Conservation (phyloP, 2,329 filamentous ascomycete genomes). For the Massarina eburnea region DNA sequence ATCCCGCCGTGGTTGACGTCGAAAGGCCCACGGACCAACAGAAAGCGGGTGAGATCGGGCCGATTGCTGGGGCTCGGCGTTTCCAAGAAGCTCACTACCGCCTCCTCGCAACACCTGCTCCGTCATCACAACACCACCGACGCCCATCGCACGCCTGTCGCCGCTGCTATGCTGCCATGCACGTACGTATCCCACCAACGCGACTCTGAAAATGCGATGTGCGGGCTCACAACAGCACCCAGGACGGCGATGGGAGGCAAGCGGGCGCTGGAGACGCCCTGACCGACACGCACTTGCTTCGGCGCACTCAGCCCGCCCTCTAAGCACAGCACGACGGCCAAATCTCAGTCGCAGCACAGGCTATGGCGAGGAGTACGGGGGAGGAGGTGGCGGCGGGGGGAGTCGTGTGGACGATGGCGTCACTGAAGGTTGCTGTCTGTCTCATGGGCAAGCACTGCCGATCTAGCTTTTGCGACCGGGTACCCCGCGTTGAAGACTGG, state of each 20-base stretch:
- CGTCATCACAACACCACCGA: slow-evolving; percentile 4
- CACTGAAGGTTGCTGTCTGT: background rate
- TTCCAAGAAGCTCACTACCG: background rate
- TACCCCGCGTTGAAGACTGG: slow-evolving; percentile 9
- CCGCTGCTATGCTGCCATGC: background rate
- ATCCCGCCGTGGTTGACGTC: slow-evolving; percentile 9
- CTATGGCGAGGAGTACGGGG: too few relatives aligned
- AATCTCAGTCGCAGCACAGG: background rate
- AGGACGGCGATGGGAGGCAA: slow-evolving; percentile 3
- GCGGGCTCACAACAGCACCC: slow-evolving; percentile 8
- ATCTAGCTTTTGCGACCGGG: slow-evolving; percentile 7
- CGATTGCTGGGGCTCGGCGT: background rate
- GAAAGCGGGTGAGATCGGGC: background rate
- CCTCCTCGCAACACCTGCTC: slow-evolving; percentile 2
- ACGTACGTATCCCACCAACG: slow-evolving; percentile 13
- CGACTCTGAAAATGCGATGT: background rate
- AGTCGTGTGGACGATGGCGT: too few relatives aligned
- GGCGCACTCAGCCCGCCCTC: too few relatives aligned
- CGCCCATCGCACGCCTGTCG: background rate
- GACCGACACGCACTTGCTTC: slow-evolving; percentile 1
- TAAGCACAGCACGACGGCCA: background rate
- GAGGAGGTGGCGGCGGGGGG: too few relatives aligned
- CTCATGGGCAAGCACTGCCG: slow-evolving; percentile 4
- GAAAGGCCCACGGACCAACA: background rate
- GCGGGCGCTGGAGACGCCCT: slow-evolving; percentile 1